Base-by-base conservation (phyloP, 2,329 filamentous ascomycete species). In the Xylaria sp. region DNA sequence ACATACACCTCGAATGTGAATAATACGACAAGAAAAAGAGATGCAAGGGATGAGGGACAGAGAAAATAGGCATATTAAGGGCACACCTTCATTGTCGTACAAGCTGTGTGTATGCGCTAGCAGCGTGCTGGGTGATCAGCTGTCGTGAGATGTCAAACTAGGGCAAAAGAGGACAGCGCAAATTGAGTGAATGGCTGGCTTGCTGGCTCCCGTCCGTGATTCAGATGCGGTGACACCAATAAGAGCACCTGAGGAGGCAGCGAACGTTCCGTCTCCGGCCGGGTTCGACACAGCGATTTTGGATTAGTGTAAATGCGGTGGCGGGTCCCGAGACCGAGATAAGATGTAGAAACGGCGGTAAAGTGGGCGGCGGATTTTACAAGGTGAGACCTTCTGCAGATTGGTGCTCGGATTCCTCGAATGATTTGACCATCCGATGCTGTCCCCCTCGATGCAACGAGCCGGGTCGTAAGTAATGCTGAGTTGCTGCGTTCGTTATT, bases 1-100 rank as follows among this genome's bases (percentile, higher is more conserved):
- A 65, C 47, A 63, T 56, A 63, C 33, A 57, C 62, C 46, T 42
- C 47, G 61, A 28, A 65, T n/a, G 67, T 54, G 52, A 63, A 66
- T 54, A 63, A 66, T 52, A 46, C 47, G 50, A 66, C 47, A 60
- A 57, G 19, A 54, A 14, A n/a, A 42, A 43, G 17, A 46, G 43
- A 57, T 45, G 52, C 38, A 55, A 42, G 28, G 46, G 42, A 56
- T 47, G 63, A 49, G 53, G 52, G 60, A 62, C n/a, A 57, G 56
- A 42, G 57, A 51, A 52, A 58, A 51, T 53, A 55, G 52, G 58
- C 65, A 64, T 62, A 67, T 73, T 72, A 72, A 73, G 71, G 69
- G 68, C 74, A 69, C 69, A 76, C 74, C 74, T 75, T 76, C 74
- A 76, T 76, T 56, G 74, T 76, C 40, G 67, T 66, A 76, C 73